Percentiles rank a stretch among this genome's conserved stretches.
These are phyloP conservation scores for Lactuca saligna DNA, from an alignment of 129 eudicot species.

Conservation along the genomic window DNA sequence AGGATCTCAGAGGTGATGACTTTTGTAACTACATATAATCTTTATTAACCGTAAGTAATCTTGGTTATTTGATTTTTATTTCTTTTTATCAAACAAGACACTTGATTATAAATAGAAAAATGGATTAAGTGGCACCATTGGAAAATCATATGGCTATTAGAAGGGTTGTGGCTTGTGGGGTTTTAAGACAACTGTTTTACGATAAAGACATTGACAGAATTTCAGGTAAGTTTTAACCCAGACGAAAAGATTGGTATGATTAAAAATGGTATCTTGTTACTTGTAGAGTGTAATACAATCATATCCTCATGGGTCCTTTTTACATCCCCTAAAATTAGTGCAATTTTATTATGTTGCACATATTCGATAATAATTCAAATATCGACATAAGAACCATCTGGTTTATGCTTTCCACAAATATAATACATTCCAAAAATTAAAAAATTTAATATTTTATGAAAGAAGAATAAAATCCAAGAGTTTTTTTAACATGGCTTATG, in stretches of 20 bases:
- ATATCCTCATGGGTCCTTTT: neutral
- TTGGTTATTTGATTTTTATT: too few species aligned
- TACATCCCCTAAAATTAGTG: neutral
- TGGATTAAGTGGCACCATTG: too few species aligned
- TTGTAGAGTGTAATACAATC: neutral
- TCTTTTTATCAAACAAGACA: too few species aligned
- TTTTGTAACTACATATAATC: too few species aligned
- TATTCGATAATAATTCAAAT: neutral
- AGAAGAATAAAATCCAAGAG: slow-evolving; percentile 3
- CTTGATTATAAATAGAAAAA: too few species aligned
- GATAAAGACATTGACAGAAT: too few species aligned
- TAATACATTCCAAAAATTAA: neutral
- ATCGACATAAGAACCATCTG: neutral
- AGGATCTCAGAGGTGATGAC: too few species aligned
- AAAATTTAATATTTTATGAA: neutral
- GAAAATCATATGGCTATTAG: too few species aligned
- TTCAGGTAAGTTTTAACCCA: too few species aligned
- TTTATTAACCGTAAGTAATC: too few species aligned
- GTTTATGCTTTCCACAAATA: neutral
- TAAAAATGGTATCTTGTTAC: neutral
- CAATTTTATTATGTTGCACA: neutral
- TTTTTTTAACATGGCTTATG: slow-evolving; percentile 1
- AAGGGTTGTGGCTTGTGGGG: too few species aligned
- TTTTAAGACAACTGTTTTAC: too few species aligned
- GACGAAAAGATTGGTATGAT: neutral